Base-by-base conservation (phyloP, 257 asterid species). In the Gentiana dahurica region DNA sequence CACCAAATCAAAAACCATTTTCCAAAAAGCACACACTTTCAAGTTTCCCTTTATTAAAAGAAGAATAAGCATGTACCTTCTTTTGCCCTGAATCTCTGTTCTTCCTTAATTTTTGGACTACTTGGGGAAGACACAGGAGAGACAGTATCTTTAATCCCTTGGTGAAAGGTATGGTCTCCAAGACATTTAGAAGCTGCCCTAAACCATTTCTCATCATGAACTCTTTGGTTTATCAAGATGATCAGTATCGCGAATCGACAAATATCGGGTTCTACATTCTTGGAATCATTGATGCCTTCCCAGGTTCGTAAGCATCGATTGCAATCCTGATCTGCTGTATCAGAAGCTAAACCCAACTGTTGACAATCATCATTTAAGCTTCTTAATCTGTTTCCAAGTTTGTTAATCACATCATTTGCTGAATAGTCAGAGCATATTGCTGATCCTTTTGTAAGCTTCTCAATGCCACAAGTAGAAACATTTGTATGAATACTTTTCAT, bases 341-440 rank as follows among this genome's bases (percentile, higher is more conserved):
- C 68, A 49, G 65, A 57, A n/a, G 58, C 53, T 51, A 72, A 60
- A 6, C 69, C 81, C 70, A 71, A 57, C 60, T 65, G 61, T 65
- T 38, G 64, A 71, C 95, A 84, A 13, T 62, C 54, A 58, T 77
- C 63, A 4, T 68, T 64, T 10, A 87, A 58, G 48, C 51, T 69
- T 54, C 44, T 59, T 57, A 79, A 60, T 39, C 35, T 62, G 61
- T 24, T 61, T 46, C 83, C 79, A 13, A 72, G 68, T 46, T 74
- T 63, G 4, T 63, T 44, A 12, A 59, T 66, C 11, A 81, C 83
- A 8, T 81, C 83, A 35, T 51, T 50, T 57, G 70, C 74, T 9
- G 71, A 54, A 54, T 77, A 86, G 50, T 79, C 76, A 3, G 94
- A 81, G 63, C 94, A 86, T 24, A 79, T 83, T 60, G 84, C 94